Base-by-base conservation (phyloP, 1,284 basidiomycete species). In the Ganoderma lingzhi region DNA sequence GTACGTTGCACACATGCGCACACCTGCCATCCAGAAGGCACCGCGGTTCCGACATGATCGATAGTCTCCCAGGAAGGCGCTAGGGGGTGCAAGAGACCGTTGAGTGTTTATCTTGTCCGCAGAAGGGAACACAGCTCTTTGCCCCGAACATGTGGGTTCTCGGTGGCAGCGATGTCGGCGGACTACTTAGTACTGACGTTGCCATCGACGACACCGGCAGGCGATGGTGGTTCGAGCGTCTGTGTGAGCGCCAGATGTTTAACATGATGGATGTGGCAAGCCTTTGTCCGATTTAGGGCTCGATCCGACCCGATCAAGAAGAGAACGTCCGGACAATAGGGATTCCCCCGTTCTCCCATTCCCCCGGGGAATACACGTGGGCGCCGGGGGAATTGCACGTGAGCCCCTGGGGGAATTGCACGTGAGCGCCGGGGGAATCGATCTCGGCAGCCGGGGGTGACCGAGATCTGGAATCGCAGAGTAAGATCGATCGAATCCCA, bases 11-110 rank as follows among this genome's bases (percentile, higher is more conserved):
- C 19, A 15, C 15, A 9, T 15, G 8, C 19, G 48, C 23, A 3
- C 23, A 51, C 23, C 48, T 28, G n/a, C n/a, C 48, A 51, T 28
- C 6, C 2, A 32, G 12, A 2, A 17, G 2, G 53, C 30, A 42
- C 17, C 5, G 32, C 35, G 30, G 56, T 58, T 58, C 56, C 42
- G 61, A 44, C 61, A 44, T 62, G 61, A 62, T 62, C 61, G 42
- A 37, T 37, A 61, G 56, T 39, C 35, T 35, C 35, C 6, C 35
- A 23, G 6, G 53, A 55, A 53, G 10, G 4, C 28, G 28, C 53
- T 51, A 19, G 48, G 48, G n/a, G n/a, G 3, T 23, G 48, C 19
- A n/a, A 6, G 6, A n/a, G 19, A 5, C 35, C 35, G 35, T 5
- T 35, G 35, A 32, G 28, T 6, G 6, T 6, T 44, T 6, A 44